These are phyloP conservation scores for Phellopilus nigrolimitatus DNA, from an alignment of 1,284 basidiomycete genomes.

Conservation along the genomic window DNA sequence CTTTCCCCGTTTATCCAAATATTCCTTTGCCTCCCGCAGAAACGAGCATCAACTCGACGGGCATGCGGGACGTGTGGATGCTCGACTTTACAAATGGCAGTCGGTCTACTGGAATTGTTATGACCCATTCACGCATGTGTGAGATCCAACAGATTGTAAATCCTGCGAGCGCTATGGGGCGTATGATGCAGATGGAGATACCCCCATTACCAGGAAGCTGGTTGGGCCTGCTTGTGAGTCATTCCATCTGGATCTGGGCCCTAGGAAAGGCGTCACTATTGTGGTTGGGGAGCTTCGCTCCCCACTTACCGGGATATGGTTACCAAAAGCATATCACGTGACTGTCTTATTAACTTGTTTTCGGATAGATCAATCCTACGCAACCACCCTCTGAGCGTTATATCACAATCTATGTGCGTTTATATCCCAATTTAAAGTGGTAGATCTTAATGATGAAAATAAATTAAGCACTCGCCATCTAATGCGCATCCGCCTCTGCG, in stretches of 20 bases:
- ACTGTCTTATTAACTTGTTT: constrained; percentile 1
- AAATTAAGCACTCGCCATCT: constrained; percentile 53
- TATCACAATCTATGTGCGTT: constrained; percentile 39
- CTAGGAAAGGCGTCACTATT: too few species aligned
- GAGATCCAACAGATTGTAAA: constrained; percentile 61
- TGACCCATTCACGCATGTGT: constrained; percentile 66
- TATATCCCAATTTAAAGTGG: background rate
- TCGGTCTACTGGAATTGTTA: constrained; percentile 50
- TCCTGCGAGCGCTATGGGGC: constrained; percentile 44
- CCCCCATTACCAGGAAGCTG: constrained; percentile 58
- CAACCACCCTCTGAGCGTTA: constrained; percentile 39
- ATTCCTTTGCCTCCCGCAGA: constrained; percentile 43
- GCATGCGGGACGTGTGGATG: constrained; percentile 47
- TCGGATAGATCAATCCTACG: constrained; percentile 40
- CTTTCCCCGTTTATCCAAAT: constrained; percentile 25
- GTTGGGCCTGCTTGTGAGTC: constrained; percentile 62
- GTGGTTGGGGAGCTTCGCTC: too few species aligned
- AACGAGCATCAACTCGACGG: constrained; percentile 28
- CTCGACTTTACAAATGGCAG: constrained; percentile 66
- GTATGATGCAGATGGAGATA: constrained; percentile 53
- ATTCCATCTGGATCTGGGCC: constrained; percentile 31
- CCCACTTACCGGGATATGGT: too few species aligned
- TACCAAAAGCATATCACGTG: too few species aligned
- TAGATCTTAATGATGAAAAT: constrained; percentile 1
- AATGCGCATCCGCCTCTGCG: constrained; percentile 61